Percentiles rank a stretch among this genome's conserved stretches.
These are phyloP conservation scores for Brassica balearica DNA, from an alignment of 441 rosid genomes.

Conservation along the genomic window DNA sequence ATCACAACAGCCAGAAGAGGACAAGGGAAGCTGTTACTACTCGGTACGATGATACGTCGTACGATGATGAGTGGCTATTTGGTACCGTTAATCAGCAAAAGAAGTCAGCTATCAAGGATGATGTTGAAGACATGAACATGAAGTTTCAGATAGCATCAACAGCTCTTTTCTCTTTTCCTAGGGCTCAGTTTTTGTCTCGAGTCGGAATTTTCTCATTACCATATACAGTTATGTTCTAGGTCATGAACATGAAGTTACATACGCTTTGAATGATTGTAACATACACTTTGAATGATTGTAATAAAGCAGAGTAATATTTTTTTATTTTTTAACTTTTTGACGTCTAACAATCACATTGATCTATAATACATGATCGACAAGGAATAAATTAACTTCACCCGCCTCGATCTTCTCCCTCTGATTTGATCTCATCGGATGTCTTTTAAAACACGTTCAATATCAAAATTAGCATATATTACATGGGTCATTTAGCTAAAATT, in stretches of 20 bases:
- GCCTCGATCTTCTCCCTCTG: background rate
- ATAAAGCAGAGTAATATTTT: background rate
- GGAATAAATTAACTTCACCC: background rate
- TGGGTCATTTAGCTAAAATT: too few relatives aligned
- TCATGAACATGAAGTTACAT: background rate
- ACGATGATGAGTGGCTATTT: slow-evolving; percentile 6
- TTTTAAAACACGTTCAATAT: background rate
- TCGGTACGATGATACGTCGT: background rate
- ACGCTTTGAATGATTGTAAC: background rate
- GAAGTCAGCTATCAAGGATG: slow-evolving; percentile 8
- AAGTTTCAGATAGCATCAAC: slow-evolving; percentile 6
- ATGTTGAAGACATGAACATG: slow-evolving; percentile 4
- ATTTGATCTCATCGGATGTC: background rate
- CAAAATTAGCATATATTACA: too few relatives aligned
- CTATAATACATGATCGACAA: background rate
- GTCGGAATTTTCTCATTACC: slow-evolving; percentile 43
- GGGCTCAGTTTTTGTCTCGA: slow-evolving; percentile 45
- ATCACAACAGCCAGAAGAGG: slow-evolving; percentile 52
- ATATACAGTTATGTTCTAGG: background rate
- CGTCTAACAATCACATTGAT: background rate
- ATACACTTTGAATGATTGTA: background rate
- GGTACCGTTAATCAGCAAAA: background rate
- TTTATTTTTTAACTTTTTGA: background rate
- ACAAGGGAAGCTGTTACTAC: slow-evolving; percentile 46
- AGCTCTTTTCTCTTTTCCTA: slow-evolving; percentile 33